Percentiles rank a stretch among this genome's conserved stretches.
These are phyloP conservation scores for Penstemon eatonii DNA, from an alignment of 257 asterid species.

Conservation along the genomic window DNA sequence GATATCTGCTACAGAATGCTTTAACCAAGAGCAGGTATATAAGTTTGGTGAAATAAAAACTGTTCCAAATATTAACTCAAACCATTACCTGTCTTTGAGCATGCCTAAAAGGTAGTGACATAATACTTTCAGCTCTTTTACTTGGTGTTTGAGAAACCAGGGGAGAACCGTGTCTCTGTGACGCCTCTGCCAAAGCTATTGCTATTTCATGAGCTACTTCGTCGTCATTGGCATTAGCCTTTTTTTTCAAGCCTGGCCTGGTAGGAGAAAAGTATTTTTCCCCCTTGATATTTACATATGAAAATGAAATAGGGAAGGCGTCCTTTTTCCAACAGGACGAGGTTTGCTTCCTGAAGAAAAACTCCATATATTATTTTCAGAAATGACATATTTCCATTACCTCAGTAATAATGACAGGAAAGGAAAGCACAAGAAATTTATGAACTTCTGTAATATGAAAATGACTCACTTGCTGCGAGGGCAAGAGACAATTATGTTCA, in stretches of 20 bases:
- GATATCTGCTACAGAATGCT: slow-evolving; percentile 42
- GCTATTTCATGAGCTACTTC: slow-evolving; percentile 87
- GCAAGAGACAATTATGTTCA: background rate
- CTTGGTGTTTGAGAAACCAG: slow-evolving; percentile 82
- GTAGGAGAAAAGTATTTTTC: slow-evolving; percentile 56
- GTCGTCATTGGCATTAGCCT: slow-evolving; percentile 64
- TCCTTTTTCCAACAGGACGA: slow-evolving; percentile 90
- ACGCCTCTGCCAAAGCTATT: slow-evolving; percentile 82
- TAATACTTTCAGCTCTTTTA: slow-evolving; percentile 68
- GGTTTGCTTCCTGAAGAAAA: slow-evolving; percentile 67
- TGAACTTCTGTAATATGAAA: background rate
- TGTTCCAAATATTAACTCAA: slow-evolving; percentile 27
- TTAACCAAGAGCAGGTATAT: slow-evolving; percentile 37
- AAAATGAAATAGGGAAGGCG: slow-evolving; percentile 78
- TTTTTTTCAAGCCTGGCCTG: slow-evolving; percentile 55
- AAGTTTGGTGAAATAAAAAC: slow-evolving; percentile 15
- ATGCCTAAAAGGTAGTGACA: slow-evolving; percentile 70
- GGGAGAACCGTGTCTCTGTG: slow-evolving; percentile 88
- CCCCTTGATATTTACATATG: slow-evolving; percentile 48
- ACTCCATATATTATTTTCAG: slow-evolving; percentile 32
- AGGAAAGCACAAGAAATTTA: slow-evolving; percentile 7
- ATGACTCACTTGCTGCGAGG: background rate
- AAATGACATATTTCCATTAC: slow-evolving; percentile 27
- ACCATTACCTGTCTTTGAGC: slow-evolving; percentile 62
- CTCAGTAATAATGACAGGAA: slow-evolving; percentile 23